Conservation (phyloP, 805 yeast genomes). For the Yamadazyma akitaensis region DNA sequence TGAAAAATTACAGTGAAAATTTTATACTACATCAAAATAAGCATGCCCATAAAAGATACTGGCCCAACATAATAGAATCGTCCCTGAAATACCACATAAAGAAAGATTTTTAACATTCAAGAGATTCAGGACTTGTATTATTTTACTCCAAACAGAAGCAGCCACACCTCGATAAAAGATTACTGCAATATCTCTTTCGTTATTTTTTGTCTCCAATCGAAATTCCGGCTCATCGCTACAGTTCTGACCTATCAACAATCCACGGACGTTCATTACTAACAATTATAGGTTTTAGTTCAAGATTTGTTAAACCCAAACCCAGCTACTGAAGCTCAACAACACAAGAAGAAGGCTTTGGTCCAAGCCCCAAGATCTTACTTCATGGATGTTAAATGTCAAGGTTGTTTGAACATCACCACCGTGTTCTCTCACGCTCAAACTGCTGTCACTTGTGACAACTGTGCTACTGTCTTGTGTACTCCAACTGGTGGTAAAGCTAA, state of each 20-base stretch:
- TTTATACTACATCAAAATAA: too few relatives aligned
- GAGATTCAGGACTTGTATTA: not conserved
- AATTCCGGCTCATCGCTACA: not conserved
- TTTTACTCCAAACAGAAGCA: too few relatives aligned
- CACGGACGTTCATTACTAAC: not conserved
- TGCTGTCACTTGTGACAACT: slow-evolving; percentile 98
- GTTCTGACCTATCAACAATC: not conserved
- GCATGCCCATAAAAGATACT: not conserved
- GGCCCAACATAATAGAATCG: too few relatives aligned
- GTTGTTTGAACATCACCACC: slow-evolving; percentile 98
- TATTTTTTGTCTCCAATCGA: not conserved
- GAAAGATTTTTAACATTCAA: not conserved
- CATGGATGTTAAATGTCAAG: slow-evolving; percentile 99
- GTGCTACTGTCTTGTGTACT: slow-evolving; percentile 96
- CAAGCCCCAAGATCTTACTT: slow-evolving; percentile 98
- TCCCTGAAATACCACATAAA: not conserved
- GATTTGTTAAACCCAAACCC: slow-evolving; percentile 98
- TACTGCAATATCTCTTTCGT: not conserved
- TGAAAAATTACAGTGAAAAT: not conserved
- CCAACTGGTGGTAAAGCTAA: slow-evolving; percentile 99
- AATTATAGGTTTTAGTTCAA: slow-evolving; percentile 90
- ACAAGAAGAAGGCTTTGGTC: slow-evolving; percentile 96
- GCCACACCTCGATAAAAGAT: too few relatives aligned
- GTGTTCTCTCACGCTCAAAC: slow-evolving; percentile 99
- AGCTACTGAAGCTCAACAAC: slow-evolving; percentile 93